Percentiles rank a stretch among this genome's conserved stretches.
phyloP scores from a whole-genome alignment of 1,284 basidiomycete genomes.

The Peniophora sp. region DNA sequence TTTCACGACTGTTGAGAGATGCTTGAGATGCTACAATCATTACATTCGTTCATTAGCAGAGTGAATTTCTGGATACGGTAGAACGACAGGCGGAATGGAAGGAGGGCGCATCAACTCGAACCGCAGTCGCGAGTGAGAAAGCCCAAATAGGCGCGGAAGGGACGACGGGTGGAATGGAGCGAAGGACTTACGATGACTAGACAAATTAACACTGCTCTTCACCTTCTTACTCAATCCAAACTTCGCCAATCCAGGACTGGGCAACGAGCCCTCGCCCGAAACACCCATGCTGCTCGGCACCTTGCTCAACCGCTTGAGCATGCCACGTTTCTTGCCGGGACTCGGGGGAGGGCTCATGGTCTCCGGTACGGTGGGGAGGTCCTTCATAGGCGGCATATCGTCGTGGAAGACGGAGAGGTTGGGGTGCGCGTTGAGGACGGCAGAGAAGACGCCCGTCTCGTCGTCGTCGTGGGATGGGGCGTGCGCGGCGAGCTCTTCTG shows the following conservation, averaged over 20 bases:
- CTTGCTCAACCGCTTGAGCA: slow-evolving; percentile 30
- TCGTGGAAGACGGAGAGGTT: slow-evolving; percentile 49
- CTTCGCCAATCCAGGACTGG: slow-evolving; percentile 28
- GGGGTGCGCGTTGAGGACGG: slow-evolving; percentile 49
- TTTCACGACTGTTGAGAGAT: slow-evolving; percentile 7
- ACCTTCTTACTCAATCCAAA: slow-evolving; percentile 43
- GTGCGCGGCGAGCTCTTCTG: no score
- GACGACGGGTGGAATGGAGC: no score
- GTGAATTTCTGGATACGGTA: background rate
- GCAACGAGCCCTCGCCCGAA: slow-evolving; percentile 11
- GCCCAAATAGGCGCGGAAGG: background rate
- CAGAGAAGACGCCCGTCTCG: slow-evolving; percentile 35
- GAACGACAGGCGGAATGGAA: background rate
- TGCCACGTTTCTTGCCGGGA: slow-evolving; percentile 23
- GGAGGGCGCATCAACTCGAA: background rate
- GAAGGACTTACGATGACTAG: slow-evolving; percentile 32
- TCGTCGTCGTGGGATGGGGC: background rate
- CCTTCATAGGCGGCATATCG: slow-evolving; percentile 19
- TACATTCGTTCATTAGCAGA: background rate
- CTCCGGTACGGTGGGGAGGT: slow-evolving; percentile 22
- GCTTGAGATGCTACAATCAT: slow-evolving; percentile 8
- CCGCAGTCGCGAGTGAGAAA: background rate
- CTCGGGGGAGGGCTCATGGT: slow-evolving; percentile 39
- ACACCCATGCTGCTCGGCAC: slow-evolving; percentile 10
- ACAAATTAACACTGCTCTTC: slow-evolving; percentile 38